Conservation (phyloP, 2,329 filamentous ascomycete genomes). For the Botrytis sinoallii region DNA sequence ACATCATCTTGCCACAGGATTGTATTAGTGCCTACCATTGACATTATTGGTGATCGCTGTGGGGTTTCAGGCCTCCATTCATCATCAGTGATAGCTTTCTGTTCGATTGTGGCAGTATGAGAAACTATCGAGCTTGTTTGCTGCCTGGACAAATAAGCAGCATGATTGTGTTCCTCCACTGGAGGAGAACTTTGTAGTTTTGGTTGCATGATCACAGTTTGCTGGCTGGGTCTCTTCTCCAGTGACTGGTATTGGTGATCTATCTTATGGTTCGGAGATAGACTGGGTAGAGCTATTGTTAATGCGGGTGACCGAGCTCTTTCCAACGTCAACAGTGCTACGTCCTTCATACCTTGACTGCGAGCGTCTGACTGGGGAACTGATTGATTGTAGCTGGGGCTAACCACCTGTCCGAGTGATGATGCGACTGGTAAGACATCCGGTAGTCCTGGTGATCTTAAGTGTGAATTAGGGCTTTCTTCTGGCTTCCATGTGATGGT, state of each 20-base stretch:
- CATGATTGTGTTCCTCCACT: neutral
- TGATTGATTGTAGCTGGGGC: neutral
- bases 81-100: neutral
- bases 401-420: neutral
- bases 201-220: neutral
- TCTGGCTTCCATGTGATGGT: neutral
- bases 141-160: neutral
- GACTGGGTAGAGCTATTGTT: neutral
- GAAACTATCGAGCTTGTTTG: neutral
- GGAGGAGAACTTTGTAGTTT: neutral
- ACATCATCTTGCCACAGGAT: neutral
- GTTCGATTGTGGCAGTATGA: neutral
- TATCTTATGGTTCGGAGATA: neutral
- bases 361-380: neutral
- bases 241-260: neutral
- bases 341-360: neutral
- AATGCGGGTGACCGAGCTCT: neutral
- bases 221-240: neutral
- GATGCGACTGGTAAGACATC: neutral
- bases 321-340: neutral
- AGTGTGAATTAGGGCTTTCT: neutral
- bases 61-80: neutral
- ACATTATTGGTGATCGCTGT: neutral
- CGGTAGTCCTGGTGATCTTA: neutral
- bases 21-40: neutral